Evolutionary conservation across 2,329 filamentous ascomycete genomes (phyloP), one percentile per base, ranked within the genome.

Genomic region (Knufia fluminis): DNA sequence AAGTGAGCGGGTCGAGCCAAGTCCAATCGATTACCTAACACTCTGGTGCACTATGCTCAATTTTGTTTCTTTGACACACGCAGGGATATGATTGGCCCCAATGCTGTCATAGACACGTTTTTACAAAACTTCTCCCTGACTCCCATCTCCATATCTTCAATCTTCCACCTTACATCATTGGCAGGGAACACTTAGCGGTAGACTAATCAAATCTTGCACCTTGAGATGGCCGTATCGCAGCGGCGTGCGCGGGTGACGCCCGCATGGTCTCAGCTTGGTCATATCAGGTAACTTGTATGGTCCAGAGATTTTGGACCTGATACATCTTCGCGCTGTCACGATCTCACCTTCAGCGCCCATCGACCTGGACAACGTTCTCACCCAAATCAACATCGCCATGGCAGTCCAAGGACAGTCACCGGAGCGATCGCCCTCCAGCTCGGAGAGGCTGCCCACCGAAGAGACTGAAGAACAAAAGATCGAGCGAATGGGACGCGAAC

Each of bases 401-500:
- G 28, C 42, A 26, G n/a, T n/a, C 32, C 14, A 32, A 16, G 28
- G 19, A 24, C 10, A 33, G 24, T 7, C 17, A 9, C 17, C 4
- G 19, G 16, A 32, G 16, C 28, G 3, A n/a, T 17, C 24, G 28
- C 24, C 28, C 2, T 17, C 17, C 14, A 38, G 19, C 24, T 2
- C 14, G 17, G 48, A 38, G 7, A 49, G 9, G 12, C 35, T 31
- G 22, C 49, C 50, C 38, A 49, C 51, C 10, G 58, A 60, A 38
- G 59, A 61, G 32, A 51, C 57, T 9, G 51, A 52, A 40, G 47
- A 51, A 20, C 52, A 52, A 3, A 60, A 62, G 44, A 67, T 85
- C 41, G 78, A 85, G 58, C 70, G 72, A 14, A 69, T 86, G 1
- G 82, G 82, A 41, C 73, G 81, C 48, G 71, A 81, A 59, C 71